A percentile compares a stretch with the other conserved stretches of the same genome.
Conservation (phyloP, 2,329 filamentous ascomycete species). For the Talaromyces sp. region DNA sequence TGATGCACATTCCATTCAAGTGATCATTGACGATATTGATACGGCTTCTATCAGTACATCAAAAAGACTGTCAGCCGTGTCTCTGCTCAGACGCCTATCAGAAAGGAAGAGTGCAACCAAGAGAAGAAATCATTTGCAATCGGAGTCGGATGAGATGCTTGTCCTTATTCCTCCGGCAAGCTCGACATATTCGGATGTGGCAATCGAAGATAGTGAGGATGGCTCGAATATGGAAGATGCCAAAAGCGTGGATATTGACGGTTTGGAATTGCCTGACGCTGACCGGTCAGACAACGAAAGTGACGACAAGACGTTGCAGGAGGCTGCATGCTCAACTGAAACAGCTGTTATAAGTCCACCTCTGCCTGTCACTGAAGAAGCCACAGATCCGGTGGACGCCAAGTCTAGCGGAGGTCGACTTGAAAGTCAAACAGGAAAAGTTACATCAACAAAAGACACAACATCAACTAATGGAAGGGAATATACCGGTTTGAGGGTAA, state of each 20-base stretch:
- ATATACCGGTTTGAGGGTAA: background rate
- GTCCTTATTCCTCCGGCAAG: slow-evolving; percentile 21
- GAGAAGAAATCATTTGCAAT: slow-evolving; percentile 19
- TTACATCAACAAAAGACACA: background rate
- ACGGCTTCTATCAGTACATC: slow-evolving; percentile 27
- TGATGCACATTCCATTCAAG: slow-evolving; percentile 63
- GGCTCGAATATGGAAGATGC: background rate
- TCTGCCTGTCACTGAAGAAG: background rate
- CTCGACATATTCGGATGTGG: slow-evolving; percentile 25
- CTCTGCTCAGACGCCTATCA: slow-evolving; percentile 27
- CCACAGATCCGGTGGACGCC: background rate
- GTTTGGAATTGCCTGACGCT: background rate
- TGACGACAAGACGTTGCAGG: background rate
- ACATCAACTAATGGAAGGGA: background rate
- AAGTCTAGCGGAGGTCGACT: background rate
- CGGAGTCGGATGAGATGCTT: slow-evolving; percentile 38
- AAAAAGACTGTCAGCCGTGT: slow-evolving; percentile 30
- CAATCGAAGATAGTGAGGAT: slow-evolving; percentile 25
- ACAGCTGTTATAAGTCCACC: background rate
- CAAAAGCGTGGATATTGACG: slow-evolving; percentile 3
- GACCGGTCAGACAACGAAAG: background rate
- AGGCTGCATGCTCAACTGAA: background rate
- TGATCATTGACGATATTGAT: slow-evolving; percentile 50
- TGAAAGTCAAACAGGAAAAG: background rate
- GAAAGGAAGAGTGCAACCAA: slow-evolving; percentile 16